Percentiles rank a stretch among this genome's conserved stretches.
Evolutionary conservation across 2,329 filamentous ascomycete species (phyloP).

Genomic region (Ophiocordyceps camponoti-floridani): DNA sequence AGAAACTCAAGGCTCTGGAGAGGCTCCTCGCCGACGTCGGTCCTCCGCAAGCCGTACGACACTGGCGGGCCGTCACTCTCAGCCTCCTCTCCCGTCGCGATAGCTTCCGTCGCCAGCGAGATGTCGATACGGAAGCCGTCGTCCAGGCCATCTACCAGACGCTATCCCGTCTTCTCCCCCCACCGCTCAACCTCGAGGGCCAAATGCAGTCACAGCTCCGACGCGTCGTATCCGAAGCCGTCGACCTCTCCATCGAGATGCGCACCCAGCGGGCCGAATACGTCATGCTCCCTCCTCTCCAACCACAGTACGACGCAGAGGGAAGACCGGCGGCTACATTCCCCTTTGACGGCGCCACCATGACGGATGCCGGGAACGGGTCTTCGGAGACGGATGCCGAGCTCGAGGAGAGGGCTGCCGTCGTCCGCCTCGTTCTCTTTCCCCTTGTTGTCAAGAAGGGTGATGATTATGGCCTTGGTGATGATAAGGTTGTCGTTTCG

Average conservation of each 20-base stretch:
- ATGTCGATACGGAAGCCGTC: constrained; percentile 88
- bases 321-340: constrained; percentile 81
- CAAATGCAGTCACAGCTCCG: constrained; percentile 73
- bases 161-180: constrained; percentile 68
- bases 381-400: constrained; percentile 47
- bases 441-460: constrained; percentile 93
- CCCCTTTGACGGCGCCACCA: constrained; percentile 78
- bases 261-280: constrained; percentile 92
- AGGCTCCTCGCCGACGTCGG: constrained; percentile 82
- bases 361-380: constrained; percentile 66
- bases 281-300: constrained; percentile 91
- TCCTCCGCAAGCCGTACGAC: constrained; percentile 72
- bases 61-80: constrained; percentile 91
- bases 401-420: constrained; percentile 54
- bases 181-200: constrained; percentile 60
- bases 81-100: constrained; percentile 70
- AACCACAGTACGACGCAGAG: constrained; percentile 86
- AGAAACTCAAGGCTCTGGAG: constrained; percentile 92
- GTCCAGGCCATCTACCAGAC: constrained; percentile 71
- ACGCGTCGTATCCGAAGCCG: constrained; percentile 75
- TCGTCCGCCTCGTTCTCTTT: constrained; percentile 86
- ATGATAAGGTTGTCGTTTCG: constrained; percentile 89
- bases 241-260: constrained; percentile 90
- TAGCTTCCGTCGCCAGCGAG: constrained; percentile 65
- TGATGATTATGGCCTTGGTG: constrained; percentile 69